Percentiles rank a stretch among this genome's conserved stretches.
phyloP scores from a whole-genome alignment of 441 rosid species.

The Euphorbia celastroides region DNA sequence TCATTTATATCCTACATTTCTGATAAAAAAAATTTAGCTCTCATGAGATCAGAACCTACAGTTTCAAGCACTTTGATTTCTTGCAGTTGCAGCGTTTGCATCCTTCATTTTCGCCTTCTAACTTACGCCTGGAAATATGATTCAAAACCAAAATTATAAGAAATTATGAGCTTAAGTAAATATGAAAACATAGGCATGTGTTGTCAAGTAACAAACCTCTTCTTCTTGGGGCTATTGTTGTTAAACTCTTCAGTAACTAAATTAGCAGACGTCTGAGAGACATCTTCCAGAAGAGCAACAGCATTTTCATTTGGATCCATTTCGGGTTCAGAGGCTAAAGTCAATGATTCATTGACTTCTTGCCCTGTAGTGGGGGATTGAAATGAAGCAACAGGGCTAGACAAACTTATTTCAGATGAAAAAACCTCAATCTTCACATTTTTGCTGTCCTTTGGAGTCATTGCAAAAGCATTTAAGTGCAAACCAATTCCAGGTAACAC shows the following conservation, averaged over 20 bases:
- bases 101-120: conserved; percentile 57
- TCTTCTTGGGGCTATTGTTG: conserved; percentile 56
- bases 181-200: no score
- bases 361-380: conserved; percentile 23
- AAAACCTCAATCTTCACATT: conserved; percentile 37
- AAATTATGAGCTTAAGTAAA: no score
- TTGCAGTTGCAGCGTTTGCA: conserved; percentile 44
- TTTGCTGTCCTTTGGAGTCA: conserved; percentile 43
- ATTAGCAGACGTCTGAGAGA: conserved; percentile 35
- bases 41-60: no score
- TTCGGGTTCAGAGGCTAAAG: conserved; percentile 45
- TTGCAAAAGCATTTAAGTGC: conserved; percentile 80
- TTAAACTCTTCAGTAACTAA: conserved; percentile 37
- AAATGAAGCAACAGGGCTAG: conserved; percentile 32
- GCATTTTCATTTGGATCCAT: conserved; percentile 39
- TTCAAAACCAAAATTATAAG: background rate
- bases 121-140: conserved; percentile 45
- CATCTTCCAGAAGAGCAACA: conserved; percentile 36
- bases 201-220: conserved; percentile 45
- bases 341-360: conserved; percentile 34
- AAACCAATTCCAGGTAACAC: conserved; percentile 86
- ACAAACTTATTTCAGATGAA: conserved; percentile 38
- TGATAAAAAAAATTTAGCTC: no score
- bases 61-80: conserved; percentile 46
- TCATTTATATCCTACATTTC: no score